Conservation (phyloP, 768 basidiomycete genomes). For the Strobilomyces echinocephalus region DNA sequence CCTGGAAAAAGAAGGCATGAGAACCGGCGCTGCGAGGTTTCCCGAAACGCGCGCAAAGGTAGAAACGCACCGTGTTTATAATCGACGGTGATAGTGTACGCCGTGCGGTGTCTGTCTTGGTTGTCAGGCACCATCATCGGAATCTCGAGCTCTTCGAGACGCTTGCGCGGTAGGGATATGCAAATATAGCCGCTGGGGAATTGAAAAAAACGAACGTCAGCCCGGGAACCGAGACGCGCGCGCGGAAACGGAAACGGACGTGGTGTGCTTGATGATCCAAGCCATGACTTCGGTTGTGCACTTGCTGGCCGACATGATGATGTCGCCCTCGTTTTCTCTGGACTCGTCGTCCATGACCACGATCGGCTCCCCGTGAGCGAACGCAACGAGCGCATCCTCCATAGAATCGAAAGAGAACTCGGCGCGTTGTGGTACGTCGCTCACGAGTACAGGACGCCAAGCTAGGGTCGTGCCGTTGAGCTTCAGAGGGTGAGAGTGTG, state of each 20-base stretch:
- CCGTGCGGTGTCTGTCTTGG: conserved; percentile 87
- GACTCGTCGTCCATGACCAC: conserved; percentile 97
- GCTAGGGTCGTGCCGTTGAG: conserved; percentile 6
- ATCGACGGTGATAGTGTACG: conserved; percentile 95
- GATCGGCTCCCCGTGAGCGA: conserved; percentile 79
- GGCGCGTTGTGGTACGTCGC: conserved; percentile 21
- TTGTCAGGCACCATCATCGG: conserved; percentile 94
- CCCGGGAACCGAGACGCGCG: no score
- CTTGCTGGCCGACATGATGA: conserved; percentile 80
- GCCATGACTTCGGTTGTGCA: conserved; percentile 98
- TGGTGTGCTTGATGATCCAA: conserved; percentile 96
- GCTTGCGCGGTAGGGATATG: conserved; percentile 70
- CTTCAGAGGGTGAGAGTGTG: conserved; percentile 27
- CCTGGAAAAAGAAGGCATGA: conserved; percentile 38
- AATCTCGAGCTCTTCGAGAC: conserved; percentile 73
- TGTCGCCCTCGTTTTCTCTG: conserved; percentile 95
- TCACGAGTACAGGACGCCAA: conserved; percentile 24
- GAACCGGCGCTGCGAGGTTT: neutral
- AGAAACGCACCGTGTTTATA: conserved; percentile 67
- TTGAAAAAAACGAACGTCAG: conserved; percentile 6
- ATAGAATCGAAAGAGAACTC: conserved; percentile 73
- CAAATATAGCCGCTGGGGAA: conserved; percentile 85
- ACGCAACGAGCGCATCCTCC: conserved; percentile 72
- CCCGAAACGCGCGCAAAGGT: neutral
- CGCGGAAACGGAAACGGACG: conserved; percentile 46